These are phyloP conservation scores for Ganoderma meredithae DNA, from an alignment of 1,284 basidiomycete species.

Conservation along the genomic window DNA sequence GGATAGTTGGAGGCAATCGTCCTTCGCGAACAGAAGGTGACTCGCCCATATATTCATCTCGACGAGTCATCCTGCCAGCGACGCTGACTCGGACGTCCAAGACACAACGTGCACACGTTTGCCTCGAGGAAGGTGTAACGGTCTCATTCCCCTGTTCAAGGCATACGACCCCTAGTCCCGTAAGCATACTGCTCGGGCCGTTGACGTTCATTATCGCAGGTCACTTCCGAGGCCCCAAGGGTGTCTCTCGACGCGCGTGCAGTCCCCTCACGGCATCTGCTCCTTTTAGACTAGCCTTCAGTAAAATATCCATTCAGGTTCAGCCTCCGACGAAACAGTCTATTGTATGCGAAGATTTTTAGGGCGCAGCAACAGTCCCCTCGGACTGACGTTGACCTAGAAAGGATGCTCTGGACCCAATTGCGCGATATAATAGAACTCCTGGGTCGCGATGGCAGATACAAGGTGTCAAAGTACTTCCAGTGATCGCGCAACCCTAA, in stretches of 20 bases:
- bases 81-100: too few species aligned
- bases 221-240: neutral
- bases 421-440: neutral
- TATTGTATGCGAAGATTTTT: neutral
- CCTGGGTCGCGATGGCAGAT: neutral
- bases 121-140: neutral
- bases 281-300: neutral
- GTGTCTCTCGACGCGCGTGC: neutral
- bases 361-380: neutral
- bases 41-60: too few species aligned
- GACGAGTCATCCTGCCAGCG: too few species aligned
- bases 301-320: neutral
- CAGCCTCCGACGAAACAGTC: neutral
- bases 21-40: too few species aligned
- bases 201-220: neutral
- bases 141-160: neutral
- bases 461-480: neutral
- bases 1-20: too few species aligned
- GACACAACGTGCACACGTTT: neutral
- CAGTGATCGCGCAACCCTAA: neutral
- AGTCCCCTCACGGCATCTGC: neutral
- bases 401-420: neutral
- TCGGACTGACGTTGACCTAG: neutral
- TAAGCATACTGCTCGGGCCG: neutral
- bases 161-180: neutral